These are phyloP conservation scores for Elaeis oleifera DNA, from an alignment of 202 grass and related monocot genomes.

Conservation along the genomic window DNA sequence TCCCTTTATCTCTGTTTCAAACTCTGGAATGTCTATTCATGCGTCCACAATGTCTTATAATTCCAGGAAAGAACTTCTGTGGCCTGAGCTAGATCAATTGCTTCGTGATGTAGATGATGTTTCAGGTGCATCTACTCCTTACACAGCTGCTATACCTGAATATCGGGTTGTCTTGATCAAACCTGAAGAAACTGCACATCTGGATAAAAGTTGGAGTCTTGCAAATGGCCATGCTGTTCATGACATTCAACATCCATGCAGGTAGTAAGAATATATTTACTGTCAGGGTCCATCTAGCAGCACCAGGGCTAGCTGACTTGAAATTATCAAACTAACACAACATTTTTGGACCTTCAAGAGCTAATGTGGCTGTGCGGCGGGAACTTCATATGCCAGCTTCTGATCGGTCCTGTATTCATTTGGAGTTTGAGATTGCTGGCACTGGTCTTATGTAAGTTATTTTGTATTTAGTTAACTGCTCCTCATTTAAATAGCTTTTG, in stretches of 20 bases:
- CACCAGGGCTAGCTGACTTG: not conserved
- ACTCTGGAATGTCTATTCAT: not conserved
- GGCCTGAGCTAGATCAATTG: conserved; percentile 75
- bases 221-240: conserved; percentile 77
- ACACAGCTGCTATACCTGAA: conserved; percentile 90
- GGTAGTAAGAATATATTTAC: conserved; percentile 27
- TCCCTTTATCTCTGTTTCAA: not conserved
- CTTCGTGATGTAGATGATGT: conserved; percentile 72
- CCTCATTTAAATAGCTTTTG: no score
- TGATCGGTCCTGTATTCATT: conserved; percentile 86
- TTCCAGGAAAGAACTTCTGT: conserved; percentile 78
- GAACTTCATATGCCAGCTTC: conserved; percentile 89
- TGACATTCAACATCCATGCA: conserved; percentile 95
- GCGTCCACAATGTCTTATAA: not conserved
- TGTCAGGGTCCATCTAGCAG: no score
- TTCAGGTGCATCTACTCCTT: conserved; percentile 53
- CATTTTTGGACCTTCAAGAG: conserved; percentile 29
- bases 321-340: not conserved
- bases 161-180: conserved; percentile 67
- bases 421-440: conserved; percentile 89
- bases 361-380: conserved; percentile 59
- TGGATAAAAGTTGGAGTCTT: conserved; percentile 78
- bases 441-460: conserved; percentile 65
- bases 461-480: conserved; percentile 1
- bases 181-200: conserved; percentile 35